Conservation (phyloP, 1,139 yeast genomes). For the Candida neerlandica region DNA sequence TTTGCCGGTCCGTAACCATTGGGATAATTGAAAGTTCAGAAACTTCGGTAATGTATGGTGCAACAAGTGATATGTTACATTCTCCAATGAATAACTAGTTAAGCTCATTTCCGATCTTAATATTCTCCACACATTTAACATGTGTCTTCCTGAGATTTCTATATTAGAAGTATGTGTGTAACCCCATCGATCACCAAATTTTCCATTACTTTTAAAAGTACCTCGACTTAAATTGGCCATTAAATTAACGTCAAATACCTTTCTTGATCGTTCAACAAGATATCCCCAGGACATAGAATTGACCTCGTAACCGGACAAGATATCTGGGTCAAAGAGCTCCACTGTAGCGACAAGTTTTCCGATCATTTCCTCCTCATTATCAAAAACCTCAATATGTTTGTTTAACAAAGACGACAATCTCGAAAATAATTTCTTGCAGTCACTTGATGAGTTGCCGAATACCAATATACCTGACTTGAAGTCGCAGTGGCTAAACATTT, state of each 20-base stretch:
- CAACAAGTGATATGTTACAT: slow-evolving; percentile 66
- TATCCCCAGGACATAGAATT: slow-evolving; percentile 90
- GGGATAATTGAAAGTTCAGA: slow-evolving; percentile 50
- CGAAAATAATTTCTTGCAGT: slow-evolving; percentile 1
- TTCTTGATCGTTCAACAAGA: slow-evolving; percentile 63
- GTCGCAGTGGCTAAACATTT: slow-evolving; percentile 22
- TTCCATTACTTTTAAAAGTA: slow-evolving; percentile 48
- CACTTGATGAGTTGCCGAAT: slow-evolving; percentile 7
- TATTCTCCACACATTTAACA: slow-evolving; percentile 82
- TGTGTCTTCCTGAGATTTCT: slow-evolving; percentile 74
- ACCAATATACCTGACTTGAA: slow-evolving; percentile 24
- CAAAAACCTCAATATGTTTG: slow-evolving; percentile 33
- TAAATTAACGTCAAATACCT: slow-evolving; percentile 54
- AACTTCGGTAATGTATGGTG: slow-evolving; percentile 71
- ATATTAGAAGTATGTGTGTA: slow-evolving; percentile 74
- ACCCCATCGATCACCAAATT: slow-evolving; percentile 78
- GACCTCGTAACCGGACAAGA: slow-evolving; percentile 82
- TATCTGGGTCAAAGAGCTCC: slow-evolving; percentile 77
- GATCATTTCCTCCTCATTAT: slow-evolving; percentile 59
- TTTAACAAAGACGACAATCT: slow-evolving; percentile 12
- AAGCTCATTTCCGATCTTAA: slow-evolving; percentile 64
- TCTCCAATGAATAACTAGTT: slow-evolving; percentile 74
- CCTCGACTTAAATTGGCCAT: slow-evolving; percentile 49
- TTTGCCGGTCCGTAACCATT: slow-evolving; percentile 43
- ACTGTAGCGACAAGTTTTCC: slow-evolving; percentile 57